A percentile compares a stretch with the other conserved stretches of the same genome.
These are phyloP conservation scores for Tricholoma sp. DNA, from an alignment of 768 basidiomycete genomes.

Conservation along the genomic window DNA sequence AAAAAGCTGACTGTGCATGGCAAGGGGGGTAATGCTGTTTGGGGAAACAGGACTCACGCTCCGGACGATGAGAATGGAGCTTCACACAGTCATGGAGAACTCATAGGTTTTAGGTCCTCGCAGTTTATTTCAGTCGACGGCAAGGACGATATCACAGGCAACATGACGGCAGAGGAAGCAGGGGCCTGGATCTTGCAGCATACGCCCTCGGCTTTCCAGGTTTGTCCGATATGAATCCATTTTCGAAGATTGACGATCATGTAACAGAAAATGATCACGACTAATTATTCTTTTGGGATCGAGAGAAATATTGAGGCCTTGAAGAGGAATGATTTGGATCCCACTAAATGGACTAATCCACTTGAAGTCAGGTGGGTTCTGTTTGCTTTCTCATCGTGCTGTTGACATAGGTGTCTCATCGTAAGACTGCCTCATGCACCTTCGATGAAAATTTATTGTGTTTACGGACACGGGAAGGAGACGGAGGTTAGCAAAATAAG, in stretches of 20 bases:
- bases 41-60: conserved; percentile 73
- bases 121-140: conserved; percentile 16
- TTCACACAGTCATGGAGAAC: conserved; percentile 68
- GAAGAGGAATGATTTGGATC: conserved; percentile 64
- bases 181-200: conserved; percentile 77
- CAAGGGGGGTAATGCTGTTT: conserved; percentile 77
- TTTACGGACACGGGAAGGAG: conserved; percentile 94
- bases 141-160: conserved; percentile 27
- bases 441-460: conserved; percentile 86
- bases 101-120: conserved; percentile 70
- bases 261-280: conserved; percentile 67
- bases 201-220: conserved; percentile 80
- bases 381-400: background rate
- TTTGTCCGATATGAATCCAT: conserved; percentile 19
- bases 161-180: conserved; percentile 78
- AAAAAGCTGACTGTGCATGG: background rate
- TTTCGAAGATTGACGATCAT: background rate
- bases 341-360: conserved; percentile 90
- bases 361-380: conserved; percentile 63
- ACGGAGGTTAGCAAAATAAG: conserved; percentile 61
- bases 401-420: background rate
- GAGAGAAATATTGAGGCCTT: conserved; percentile 69
- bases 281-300: conserved; percentile 87
- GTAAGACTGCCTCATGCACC: conserved; percentile 81
- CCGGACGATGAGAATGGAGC: conserved; percentile 67